Conservation (phyloP, 2,329 filamentous ascomycete species). For the Teratosphaeria pseudoeucalypti region DNA sequence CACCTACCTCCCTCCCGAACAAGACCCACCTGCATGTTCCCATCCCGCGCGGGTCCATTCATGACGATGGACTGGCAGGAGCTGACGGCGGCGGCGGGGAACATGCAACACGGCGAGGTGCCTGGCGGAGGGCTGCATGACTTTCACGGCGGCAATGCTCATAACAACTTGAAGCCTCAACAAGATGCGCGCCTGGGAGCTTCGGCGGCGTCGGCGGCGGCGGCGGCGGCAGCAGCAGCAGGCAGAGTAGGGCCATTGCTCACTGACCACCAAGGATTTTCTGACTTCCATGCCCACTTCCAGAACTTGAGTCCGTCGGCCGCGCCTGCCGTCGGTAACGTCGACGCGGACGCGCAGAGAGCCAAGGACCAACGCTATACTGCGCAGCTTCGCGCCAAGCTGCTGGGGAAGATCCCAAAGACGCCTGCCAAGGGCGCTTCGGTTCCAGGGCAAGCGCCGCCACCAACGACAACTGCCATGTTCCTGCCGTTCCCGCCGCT, state of each 20-base stretch:
- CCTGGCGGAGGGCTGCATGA: slow-evolving; percentile 14
- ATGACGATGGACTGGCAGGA: slow-evolving; percentile 14
- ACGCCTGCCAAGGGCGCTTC: slow-evolving; percentile 6
- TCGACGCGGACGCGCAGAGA: slow-evolving; percentile 6
- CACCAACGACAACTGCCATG: background rate
- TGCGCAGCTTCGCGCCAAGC: slow-evolving; percentile 25
- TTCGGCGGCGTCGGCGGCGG: background rate
- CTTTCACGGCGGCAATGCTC: slow-evolving; percentile 11
- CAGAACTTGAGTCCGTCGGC: background rate
- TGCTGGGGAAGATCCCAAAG: slow-evolving; percentile 17
- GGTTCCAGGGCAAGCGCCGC: background rate
- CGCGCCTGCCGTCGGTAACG: background rate
- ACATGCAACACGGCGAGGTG: slow-evolving; percentile 5
- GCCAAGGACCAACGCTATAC: slow-evolving; percentile 16
- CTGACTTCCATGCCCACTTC: background rate
- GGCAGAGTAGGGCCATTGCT: background rate
- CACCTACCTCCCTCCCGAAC: no score
- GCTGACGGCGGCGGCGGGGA: slow-evolving; percentile 14
- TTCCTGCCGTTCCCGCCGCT: background rate
- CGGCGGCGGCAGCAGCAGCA: slow-evolving; percentile 3
- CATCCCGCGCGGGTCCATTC: background rate
- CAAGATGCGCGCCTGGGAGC: slow-evolving; percentile 10
- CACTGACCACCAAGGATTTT: background rate
- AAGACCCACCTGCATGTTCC: background rate
- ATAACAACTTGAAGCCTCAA: background rate